These are phyloP conservation scores for Tolypocladium inflatum DNA, from an alignment of 2,329 filamentous ascomycete genomes.

Conservation along the genomic window DNA sequence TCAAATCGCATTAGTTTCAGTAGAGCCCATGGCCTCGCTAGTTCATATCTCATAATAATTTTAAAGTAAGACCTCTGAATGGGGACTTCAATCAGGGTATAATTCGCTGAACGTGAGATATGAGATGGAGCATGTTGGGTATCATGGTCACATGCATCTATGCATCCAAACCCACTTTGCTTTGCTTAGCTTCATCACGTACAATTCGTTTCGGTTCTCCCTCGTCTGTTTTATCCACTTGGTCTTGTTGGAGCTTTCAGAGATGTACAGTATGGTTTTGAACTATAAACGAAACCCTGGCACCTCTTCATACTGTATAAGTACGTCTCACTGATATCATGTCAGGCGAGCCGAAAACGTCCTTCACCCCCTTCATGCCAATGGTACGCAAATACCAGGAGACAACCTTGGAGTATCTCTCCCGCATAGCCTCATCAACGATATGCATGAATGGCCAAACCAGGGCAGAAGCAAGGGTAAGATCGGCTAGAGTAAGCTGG, in stretches of 20 bases:
- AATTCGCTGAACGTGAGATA: too few species aligned
- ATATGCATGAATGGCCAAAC: background rate
- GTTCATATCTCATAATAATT: background rate
- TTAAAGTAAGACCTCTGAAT: background rate
- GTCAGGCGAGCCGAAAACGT: background rate
- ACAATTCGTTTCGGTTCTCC: too few species aligned
- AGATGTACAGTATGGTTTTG: too few species aligned
- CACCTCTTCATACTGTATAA: too few species aligned
- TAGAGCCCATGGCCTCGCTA: background rate
- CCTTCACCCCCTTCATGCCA: background rate
- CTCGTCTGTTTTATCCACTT: too few species aligned
- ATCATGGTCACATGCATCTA: too few species aligned
- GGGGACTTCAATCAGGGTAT: too few species aligned
- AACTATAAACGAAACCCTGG: too few species aligned
- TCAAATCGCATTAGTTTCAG: background rate
- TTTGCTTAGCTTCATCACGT: too few species aligned
- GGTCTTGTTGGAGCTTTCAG: too few species aligned
- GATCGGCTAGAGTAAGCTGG: background rate
- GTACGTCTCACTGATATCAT: background rate
- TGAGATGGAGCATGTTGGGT: too few species aligned
- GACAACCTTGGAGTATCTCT: background rate
- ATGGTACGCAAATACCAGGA: background rate
- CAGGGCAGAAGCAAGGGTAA: background rate
- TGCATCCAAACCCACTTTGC: too few species aligned
- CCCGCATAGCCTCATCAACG: background rate